These are phyloP conservation scores for Dendrocalamus sinicus DNA, from an alignment of 176 grass and related monocot species.

Conservation along the genomic window DNA sequence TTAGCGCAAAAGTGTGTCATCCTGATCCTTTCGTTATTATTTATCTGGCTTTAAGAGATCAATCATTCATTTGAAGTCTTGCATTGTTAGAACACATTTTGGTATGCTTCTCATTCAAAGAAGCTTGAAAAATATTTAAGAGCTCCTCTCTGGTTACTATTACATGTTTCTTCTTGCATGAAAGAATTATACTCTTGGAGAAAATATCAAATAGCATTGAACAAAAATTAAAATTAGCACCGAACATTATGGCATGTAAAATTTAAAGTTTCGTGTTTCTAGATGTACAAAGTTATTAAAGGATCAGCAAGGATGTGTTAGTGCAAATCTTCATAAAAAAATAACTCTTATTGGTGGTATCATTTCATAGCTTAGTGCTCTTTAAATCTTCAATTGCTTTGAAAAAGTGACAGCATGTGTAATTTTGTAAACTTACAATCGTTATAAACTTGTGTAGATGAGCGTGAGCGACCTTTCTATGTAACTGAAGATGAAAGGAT, in stretches of 20 bases:
- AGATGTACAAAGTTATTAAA: slow-evolving; percentile 11
- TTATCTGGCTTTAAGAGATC: background rate
- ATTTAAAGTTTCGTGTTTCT: background rate
- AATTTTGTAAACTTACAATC: slow-evolving; percentile 27
- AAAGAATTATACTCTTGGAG: slow-evolving; percentile 29
- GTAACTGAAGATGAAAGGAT: slow-evolving; percentile 84
- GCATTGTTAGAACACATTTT: background rate
- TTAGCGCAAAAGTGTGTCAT: background rate
- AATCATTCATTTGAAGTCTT: slow-evolving; percentile 1
- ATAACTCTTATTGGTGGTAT: slow-evolving; percentile 17
- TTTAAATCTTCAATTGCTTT: background rate
- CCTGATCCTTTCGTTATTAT: background rate
- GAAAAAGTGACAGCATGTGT: background rate
- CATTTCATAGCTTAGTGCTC: background rate
- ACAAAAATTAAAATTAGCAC: slow-evolving; percentile 3
- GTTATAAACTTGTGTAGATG: slow-evolving; percentile 60
- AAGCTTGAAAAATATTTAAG: background rate
- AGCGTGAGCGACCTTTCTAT: slow-evolving; percentile 76
- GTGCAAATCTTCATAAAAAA: background rate
- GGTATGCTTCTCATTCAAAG: background rate
- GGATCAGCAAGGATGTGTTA: background rate
- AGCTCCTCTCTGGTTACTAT: background rate
- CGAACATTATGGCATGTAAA: slow-evolving; percentile 1
- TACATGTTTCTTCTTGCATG: slow-evolving; percentile 3
- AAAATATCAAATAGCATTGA: background rate